A percentile compares a stretch with the other conserved stretches of the same genome.
phyloP scores from a whole-genome alignment of 495 filamentous ascomycete species.

The Aspergillus indologenus region DNA sequence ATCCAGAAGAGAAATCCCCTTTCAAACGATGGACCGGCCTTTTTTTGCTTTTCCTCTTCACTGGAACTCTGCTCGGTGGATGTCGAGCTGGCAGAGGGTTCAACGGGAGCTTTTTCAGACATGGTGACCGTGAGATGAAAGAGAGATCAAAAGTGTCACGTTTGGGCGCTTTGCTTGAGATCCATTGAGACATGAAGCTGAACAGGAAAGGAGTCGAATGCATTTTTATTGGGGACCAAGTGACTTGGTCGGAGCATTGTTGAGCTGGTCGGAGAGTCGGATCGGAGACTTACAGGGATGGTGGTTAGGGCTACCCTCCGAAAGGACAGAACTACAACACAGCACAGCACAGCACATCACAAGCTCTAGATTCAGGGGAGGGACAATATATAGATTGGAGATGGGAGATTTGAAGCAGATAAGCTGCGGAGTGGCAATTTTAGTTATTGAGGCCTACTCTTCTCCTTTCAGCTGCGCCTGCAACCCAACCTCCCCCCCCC shows the following conservation, averaged over 20 bases:
- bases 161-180: too few species aligned
- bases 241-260: background rate
- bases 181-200: background rate
- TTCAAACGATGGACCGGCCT: background rate
- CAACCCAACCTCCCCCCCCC: too few species aligned
- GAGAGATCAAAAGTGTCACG: background rate
- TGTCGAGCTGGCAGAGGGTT: background rate
- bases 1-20: background rate
- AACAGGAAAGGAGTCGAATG: background rate
- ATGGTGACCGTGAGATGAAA: background rate
- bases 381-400: too few species aligned
- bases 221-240: background rate
- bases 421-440: too few species aligned
- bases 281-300: conserved; percentile 1
- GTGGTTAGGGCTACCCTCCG: background rate
- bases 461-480: too few species aligned
- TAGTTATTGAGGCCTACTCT: too few species aligned
- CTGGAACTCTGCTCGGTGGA: background rate
- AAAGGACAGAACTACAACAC: too few species aligned
- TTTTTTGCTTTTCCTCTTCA: background rate
- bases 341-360: too few species aligned
- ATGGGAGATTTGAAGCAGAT: too few species aligned
- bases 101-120: background rate
- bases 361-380: too few species aligned
- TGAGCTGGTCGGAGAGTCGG: background rate